Base-by-base conservation (phyloP, 1,284 basidiomycete species). In the Microbotryum silenes-acaulis region DNA sequence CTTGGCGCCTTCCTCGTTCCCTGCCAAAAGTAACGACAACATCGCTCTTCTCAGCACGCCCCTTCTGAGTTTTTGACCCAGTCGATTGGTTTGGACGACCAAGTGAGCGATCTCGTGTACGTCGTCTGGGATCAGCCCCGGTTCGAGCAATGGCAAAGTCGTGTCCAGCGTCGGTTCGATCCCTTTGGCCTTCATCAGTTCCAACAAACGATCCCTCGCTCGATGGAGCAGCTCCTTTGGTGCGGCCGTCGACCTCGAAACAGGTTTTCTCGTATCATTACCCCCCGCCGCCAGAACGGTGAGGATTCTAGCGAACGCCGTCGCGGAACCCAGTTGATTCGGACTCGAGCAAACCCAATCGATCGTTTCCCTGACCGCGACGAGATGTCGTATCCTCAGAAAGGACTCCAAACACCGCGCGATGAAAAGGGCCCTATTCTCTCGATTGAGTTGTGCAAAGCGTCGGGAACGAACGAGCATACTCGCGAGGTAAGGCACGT, bases 401-500 rank as follows among this genome's bases (percentile, higher is more conserved):
- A 66, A 67, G 53, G 58, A 53, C 45, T 66, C 56, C 6, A 69
- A 20, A 50, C 60, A 63, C 7, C 67, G 14, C 23, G 62, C 50
- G 31, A 60, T 48, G 37, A 69, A 67, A 1, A 69, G 31, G 25
- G 57, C 57, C 9, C 63, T 60, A 3, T 60, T 27, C 14, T 51
- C 53, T 27, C 58, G 57, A 45, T n/a, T 49, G 51, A 69, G 59
- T 25, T 47, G 23, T 12, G 57, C 23, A 44, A 61, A 64, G 3
- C 54, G 37, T 4, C 42, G 29, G 49, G 62, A 59, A 18, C 37
- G 37, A 33, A 59, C 29, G 52, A 69, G 51, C 50, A 64, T 59
- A 4, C 58, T 57, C 7, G 53, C 64, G 54, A 69, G 60, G 62
- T 69, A 69, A 3, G 60, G 65, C 5, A 52, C 65, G 27, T 67